phyloP scores from a whole-genome alignment of 129 eudicot genomes.

The Lonicera japonica region DNA sequence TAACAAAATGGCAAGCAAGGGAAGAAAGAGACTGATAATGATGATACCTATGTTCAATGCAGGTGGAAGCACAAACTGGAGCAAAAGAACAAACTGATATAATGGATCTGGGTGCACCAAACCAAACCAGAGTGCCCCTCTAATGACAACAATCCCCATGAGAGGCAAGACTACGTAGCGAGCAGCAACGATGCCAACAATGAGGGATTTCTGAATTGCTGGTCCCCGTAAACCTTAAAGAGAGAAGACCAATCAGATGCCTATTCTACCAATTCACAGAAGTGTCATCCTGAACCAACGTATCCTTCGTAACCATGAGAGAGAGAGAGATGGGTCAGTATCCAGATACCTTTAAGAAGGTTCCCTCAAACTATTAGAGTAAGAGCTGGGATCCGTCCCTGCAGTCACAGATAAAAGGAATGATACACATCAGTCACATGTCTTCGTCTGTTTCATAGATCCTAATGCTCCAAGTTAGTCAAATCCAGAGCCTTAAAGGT shows the following conservation, averaged over 20 bases:
- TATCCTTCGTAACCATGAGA: too few relatives aligned
- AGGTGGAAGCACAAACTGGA: constrained; percentile 81
- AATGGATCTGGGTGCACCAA: constrained; percentile 56
- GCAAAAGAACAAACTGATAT: constrained; percentile 61
- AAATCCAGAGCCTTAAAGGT: too few relatives aligned
- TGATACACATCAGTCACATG: too few relatives aligned
- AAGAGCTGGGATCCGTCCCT: constrained; percentile 70
- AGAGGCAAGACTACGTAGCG: constrained; percentile 59
- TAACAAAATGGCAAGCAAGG: background rate
- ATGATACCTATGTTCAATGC: constrained; percentile 79
- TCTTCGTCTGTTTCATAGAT: too few relatives aligned
- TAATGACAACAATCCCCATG: constrained; percentile 54
- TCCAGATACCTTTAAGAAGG: constrained; percentile 57
- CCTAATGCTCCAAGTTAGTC: too few relatives aligned
- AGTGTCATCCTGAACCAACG: background rate
- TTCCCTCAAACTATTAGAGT: constrained; percentile 83
- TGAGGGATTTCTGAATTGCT: constrained; percentile 34
- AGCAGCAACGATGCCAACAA: constrained; percentile 48
- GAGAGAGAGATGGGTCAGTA: background rate
- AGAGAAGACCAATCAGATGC: constrained; percentile 1
- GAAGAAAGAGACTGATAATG: background rate
- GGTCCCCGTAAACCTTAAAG: constrained; percentile 61
- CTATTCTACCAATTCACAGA: background rate
- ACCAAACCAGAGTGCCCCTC: constrained; percentile 45
- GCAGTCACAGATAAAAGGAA: constrained; percentile 5